phyloP scores from a whole-genome alignment of 2,329 filamentous ascomycete genomes.

The Lachnellula subtilissima region DNA sequence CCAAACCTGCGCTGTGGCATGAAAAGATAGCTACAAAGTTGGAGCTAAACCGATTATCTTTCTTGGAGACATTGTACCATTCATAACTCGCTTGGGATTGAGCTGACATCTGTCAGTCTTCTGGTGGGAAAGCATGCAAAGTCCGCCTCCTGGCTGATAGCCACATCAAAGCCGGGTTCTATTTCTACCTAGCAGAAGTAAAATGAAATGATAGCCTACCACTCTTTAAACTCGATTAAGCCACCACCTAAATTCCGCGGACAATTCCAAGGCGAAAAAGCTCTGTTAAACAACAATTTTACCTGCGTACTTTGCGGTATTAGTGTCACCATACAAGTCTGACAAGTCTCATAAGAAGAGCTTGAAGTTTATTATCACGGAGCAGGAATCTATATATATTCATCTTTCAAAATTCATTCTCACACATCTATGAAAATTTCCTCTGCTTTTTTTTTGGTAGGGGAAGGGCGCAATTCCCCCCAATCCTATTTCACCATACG shows the following conservation, averaged over 20 bases:
- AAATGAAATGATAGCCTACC: constrained; percentile 37
- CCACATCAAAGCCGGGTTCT: constrained; percentile 41
- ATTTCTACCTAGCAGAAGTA: constrained; percentile 44
- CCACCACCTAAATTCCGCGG: constrained; percentile 38
- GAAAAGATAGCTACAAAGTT: constrained; percentile 33
- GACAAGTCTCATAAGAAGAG: too few species aligned
- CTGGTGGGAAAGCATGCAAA: constrained; percentile 43
- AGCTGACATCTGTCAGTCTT: constrained; percentile 34
- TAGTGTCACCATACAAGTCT: too few species aligned
- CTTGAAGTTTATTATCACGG: too few species aligned
- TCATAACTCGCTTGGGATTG: not conserved
- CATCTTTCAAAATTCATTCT: too few species aligned
- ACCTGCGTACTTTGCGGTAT: too few species aligned
- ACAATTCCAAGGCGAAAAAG: constrained; percentile 16
- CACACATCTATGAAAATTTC: too few species aligned
- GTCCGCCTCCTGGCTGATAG: constrained; percentile 42
- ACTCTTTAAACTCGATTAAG: constrained; percentile 38
- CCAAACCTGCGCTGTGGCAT: constrained; percentile 40
- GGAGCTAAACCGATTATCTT: constrained; percentile 41
- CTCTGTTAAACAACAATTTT: too few species aligned
- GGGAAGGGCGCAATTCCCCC: too few species aligned
- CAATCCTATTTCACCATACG: too few species aligned
- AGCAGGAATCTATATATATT: too few species aligned
- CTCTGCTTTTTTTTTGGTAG: too few species aligned
- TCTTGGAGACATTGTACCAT: constrained; percentile 37